A percentile compares a stretch with the other conserved stretches of the same genome.
These are phyloP conservation scores for Penicillium carneum DNA, from an alignment of 2,329 filamentous ascomycete genomes.

Conservation along the genomic window DNA sequence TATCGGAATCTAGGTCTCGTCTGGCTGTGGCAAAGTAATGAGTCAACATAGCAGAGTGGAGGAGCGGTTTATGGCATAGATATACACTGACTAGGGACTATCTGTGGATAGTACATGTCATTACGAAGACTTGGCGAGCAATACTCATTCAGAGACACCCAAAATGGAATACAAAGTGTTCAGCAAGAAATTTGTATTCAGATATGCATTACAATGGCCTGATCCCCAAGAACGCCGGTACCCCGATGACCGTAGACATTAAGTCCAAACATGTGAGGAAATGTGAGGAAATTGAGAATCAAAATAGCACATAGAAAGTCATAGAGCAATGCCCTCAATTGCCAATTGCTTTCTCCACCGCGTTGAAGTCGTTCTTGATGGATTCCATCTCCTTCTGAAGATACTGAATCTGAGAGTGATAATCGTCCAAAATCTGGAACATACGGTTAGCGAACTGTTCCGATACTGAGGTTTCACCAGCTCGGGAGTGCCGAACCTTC, in stretches of 20 bases:
- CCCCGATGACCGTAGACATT: slow-evolving; percentile 34
- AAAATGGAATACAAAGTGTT: not conserved
- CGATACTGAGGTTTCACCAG: slow-evolving; percentile 38
- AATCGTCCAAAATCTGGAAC: slow-evolving; percentile 59
- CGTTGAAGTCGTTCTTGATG: slow-evolving; percentile 66
- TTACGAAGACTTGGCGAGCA: not conserved
- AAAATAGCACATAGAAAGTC: slow-evolving; percentile 18
- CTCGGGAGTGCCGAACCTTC: slow-evolving; percentile 57
- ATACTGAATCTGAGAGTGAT: slow-evolving; percentile 61
- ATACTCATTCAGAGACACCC: not conserved
- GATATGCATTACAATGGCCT: slow-evolving; percentile 35
- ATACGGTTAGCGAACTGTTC: slow-evolving; percentile 22
- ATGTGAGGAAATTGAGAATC: slow-evolving; percentile 20
- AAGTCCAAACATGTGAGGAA: slow-evolving; percentile 25
- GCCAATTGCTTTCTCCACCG: slow-evolving; percentile 57
- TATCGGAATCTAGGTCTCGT: not conserved
- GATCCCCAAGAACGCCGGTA: slow-evolving; percentile 34
- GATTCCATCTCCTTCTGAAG: slow-evolving; percentile 67
- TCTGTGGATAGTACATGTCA: not conserved
- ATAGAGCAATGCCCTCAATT: slow-evolving; percentile 26
- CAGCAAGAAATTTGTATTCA: slow-evolving; percentile 29
- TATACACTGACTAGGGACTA: no score
- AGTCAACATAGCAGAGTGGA: not conserved
- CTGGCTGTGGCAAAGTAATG: not conserved
- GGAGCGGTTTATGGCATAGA: no score